A percentile compares a stretch with the other conserved stretches of the same genome.
These are phyloP conservation scores for Carex littledalei DNA, from an alignment of 176 grass and related monocot genomes.

Conservation along the genomic window DNA sequence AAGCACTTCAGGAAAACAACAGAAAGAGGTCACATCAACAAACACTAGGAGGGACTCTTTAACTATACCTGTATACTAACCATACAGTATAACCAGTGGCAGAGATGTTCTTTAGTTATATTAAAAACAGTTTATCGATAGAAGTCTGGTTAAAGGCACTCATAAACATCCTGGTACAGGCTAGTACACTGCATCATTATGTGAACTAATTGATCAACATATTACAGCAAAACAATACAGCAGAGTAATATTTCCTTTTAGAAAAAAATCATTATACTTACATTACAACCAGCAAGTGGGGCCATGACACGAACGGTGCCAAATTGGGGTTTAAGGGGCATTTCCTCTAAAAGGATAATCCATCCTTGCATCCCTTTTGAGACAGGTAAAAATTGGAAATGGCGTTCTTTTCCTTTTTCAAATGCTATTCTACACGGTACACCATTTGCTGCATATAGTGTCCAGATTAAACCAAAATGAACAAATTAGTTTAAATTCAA, in stretches of 20 bases:
- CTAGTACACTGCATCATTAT: background rate
- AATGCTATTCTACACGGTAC: constrained; percentile 98
- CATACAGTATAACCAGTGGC: background rate
- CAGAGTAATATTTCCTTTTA: background rate
- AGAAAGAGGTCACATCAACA: background rate
- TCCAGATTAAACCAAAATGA: constrained; percentile 6
- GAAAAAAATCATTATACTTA: constrained; percentile 42
- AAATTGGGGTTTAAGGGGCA: constrained; percentile 54
- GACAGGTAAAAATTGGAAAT: constrained; percentile 75
- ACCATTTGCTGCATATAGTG: constrained; percentile 48
- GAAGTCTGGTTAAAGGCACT: background rate
- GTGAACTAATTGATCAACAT: background rate
- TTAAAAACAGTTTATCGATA: background rate
- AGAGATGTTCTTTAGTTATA: background rate
- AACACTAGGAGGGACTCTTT: background rate
- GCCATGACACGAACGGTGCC: constrained; percentile 74
- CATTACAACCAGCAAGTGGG: constrained; percentile 86
- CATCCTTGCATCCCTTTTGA: constrained; percentile 68
- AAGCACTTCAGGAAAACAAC: background rate
- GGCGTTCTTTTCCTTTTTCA: constrained; percentile 93
- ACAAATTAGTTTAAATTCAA: background rate
- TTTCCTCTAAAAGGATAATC: constrained; percentile 94
- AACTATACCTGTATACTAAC: background rate
- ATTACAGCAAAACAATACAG: background rate
- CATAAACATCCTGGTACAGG: background rate